Base-by-base conservation (phyloP, 225 moss, liverwort and hornwort species). In the Polytrichum formosum region DNA sequence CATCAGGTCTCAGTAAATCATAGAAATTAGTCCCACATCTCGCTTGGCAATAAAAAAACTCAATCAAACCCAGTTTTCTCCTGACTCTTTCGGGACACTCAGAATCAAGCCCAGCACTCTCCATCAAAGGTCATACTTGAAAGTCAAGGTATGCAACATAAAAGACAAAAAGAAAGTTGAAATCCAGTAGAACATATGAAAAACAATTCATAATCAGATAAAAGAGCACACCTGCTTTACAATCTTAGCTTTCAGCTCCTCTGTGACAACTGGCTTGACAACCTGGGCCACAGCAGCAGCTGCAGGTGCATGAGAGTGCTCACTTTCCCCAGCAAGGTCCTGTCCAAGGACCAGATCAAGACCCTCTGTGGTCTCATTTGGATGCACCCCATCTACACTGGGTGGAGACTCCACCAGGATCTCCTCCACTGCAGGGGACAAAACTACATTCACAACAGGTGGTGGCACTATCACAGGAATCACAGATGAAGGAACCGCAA, bases 161-260 rank as follows among this genome's bases (percentile, higher is more conserved):
- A 46, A 46, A 46, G 46, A 16, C 35, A 46, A 46, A 46, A 46
- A 13, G 13, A 0, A 16, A 46, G 46, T 16, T 46, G 46, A 46
- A 37, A 46, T 16, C 2, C 46, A 46, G 46, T 13, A 16, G 4
- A 46, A 13, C 37, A 10, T 37, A 46, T 16, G 2, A 3, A 37
- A 37, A 10, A 16, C 21, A 6, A 22, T 58, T 58, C n/a, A 20
- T 21, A 22, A 58, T 22, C 63, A 63, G 63, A 28, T 17, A 13
- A 70, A 65, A 33, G 25, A 66, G 6, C 70, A 5, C 28, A 93
- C 96, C 93, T 96, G 96, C 83, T 96, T 96, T 61, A 96, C 90
- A 55, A 96, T 91, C 79, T 89, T 96, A 37, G 90, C 91, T 87
- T 91, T 96, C 26, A 96, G 83, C 81, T 91, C 96, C 82, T 96